Evolutionary conservation across 2,329 filamentous ascomycete species (phyloP).

Genomic region (Claviceps arundinis): DNA sequence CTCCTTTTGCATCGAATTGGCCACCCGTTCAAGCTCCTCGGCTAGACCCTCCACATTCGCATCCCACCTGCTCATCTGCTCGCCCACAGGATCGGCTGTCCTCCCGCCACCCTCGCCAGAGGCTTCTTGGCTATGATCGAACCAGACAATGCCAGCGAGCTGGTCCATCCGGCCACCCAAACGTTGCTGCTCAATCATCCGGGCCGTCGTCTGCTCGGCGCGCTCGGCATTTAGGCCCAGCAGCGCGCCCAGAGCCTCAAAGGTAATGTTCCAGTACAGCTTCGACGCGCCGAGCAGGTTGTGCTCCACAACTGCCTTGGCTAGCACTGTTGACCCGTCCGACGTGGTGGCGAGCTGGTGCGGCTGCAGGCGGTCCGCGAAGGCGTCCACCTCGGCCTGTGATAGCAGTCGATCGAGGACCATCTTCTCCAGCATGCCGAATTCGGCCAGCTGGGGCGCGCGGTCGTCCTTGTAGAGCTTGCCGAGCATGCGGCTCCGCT

Average conservation of each 20-base stretch:
- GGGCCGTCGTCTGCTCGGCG: conserved; percentile 81
- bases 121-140: conserved; percentile 62
- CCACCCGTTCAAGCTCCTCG: conserved; percentile 80
- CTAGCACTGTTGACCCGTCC: conserved; percentile 85
- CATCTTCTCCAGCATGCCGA: conserved; percentile 90
- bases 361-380: conserved; percentile 64
- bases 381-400: conserved; percentile 71
- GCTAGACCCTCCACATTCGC: conserved; percentile 72
- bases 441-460: conserved; percentile 60
- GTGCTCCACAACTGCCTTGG: conserved; percentile 89
- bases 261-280: conserved; percentile 64
- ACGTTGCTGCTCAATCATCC: conserved; percentile 92
- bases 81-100: conserved; percentile 48
- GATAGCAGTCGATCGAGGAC: conserved; percentile 78
- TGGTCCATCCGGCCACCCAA: conserved; percentile 86
- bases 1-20: conserved; percentile 65
- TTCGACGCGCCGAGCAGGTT: conserved; percentile 79
- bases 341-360: conserved; percentile 85
- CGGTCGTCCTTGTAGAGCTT: conserved; percentile 91
- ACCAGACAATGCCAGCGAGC: conserved; percentile 77
- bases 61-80: conserved; percentile 77
- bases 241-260: conserved; percentile 61
- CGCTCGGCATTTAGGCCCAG: conserved; percentile 67
- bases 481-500: conserved; percentile 65
- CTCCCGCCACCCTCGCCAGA: conserved; percentile 55